A percentile compares a stretch with the other conserved stretches of the same genome.
Conservation (phyloP, 2,329 filamentous ascomycete species). For the Tolypocladium cylindrosporum region DNA sequence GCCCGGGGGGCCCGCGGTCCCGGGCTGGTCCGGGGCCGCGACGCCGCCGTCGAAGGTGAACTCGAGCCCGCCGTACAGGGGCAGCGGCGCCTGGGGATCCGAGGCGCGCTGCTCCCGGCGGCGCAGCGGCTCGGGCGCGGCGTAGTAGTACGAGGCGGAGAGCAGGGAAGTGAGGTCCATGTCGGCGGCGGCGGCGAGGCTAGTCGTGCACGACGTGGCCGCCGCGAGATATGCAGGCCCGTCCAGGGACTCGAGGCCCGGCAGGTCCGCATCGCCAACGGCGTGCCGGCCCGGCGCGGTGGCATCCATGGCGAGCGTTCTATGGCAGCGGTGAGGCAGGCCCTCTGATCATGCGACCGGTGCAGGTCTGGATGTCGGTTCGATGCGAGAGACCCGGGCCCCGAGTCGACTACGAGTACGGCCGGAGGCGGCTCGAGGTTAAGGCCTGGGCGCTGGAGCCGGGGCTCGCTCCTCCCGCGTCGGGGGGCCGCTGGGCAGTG, state of each 20-base stretch:
- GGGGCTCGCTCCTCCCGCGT: not conserved
- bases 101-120: not conserved
- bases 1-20: not conserved
- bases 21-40: not conserved
- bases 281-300: not conserved
- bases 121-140: not conserved
- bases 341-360: not conserved
- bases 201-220: not conserved
- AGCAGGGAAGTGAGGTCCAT: not conserved
- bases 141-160: not conserved
- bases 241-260: not conserved
- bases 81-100: not conserved
- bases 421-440: not conserved
- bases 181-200: not conserved
- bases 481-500: not conserved
- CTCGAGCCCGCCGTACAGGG: not conserved
- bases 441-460: not conserved
- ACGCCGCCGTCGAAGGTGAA: not conserved
- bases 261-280: not conserved
- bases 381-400: not conserved
- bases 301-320: not conserved
- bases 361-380: not conserved
- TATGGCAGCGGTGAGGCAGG: not conserved
- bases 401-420: not conserved
- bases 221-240: not conserved